Evolutionary conservation across 139 green algal species (phyloP).

Genomic region (Closterium sp.): DNA sequence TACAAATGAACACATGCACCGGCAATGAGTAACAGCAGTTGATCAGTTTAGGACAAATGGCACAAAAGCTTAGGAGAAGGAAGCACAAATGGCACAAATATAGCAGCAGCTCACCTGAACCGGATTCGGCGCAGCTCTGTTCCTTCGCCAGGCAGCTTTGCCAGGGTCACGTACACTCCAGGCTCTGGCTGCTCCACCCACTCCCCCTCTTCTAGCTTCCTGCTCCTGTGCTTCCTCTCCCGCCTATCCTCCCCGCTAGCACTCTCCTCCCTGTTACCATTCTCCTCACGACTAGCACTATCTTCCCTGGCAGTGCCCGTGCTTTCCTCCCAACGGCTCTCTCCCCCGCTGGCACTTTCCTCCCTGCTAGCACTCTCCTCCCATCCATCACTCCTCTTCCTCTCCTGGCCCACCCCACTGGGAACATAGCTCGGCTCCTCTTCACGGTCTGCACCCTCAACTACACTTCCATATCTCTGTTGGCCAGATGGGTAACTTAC

Average conservation of each 20-base stretch:
- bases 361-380: not conserved
- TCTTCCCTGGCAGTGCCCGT: not conserved
- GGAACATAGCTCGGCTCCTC: not conserved
- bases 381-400: not conserved
- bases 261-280: not conserved
- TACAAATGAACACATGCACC: not conserved
- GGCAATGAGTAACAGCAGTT: not conserved
- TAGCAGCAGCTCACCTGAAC: slow-evolving; percentile 33
- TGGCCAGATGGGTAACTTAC: not conserved
- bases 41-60: not conserved
- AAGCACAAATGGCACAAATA: not conserved
- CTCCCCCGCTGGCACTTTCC: not conserved
- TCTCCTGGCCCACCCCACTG: not conserved
- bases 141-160: not conserved
- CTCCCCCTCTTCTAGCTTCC: slow-evolving; percentile 4
- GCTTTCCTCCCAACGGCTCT: no score
- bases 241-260: not conserved
- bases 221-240: not conserved
- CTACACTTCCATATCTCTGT: not conserved
- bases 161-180: slow-evolving; percentile 42
- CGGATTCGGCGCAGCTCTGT: slow-evolving; percentile 36
- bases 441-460: not conserved
- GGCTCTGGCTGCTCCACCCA: slow-evolving; percentile 29
- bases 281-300: not conserved
- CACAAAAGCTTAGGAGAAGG: not conserved